Evolutionary conservation across 306 rosid species (phyloP).

Genomic region (Senna siamea): DNA sequence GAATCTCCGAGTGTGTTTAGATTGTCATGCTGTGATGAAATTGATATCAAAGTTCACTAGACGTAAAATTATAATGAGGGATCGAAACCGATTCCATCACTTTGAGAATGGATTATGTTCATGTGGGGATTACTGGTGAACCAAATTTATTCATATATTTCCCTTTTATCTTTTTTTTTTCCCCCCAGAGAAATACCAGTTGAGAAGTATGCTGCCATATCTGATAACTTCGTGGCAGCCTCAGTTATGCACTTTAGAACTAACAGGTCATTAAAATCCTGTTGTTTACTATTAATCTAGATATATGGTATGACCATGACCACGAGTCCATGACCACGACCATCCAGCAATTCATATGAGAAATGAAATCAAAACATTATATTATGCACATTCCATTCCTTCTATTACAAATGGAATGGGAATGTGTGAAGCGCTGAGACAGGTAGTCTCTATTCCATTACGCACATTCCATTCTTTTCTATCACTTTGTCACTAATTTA

Average conservation of each 20-base stretch:
- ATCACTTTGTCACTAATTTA: too few species aligned
- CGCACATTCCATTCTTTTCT: too few species aligned
- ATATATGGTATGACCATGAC: not conserved
- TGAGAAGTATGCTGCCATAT: not conserved
- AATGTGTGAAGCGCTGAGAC: too few species aligned
- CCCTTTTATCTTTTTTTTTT: not conserved
- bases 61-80: constrained; percentile 74
- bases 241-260: not conserved
- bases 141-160: not conserved
- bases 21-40: constrained; percentile 83
- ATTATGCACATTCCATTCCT: too few species aligned
- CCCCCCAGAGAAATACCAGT: not conserved
- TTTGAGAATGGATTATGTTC: constrained; percentile 76
- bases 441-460: too few species aligned
- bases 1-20: constrained; percentile 76
- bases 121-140: constrained; percentile 81
- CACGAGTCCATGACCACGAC: not conserved
- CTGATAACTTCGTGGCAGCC: not conserved
- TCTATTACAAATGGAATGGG: too few species aligned
- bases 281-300: not conserved
- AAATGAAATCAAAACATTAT: not conserved
- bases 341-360: not conserved
- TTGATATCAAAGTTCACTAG: constrained; percentile 64
- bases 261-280: not conserved
- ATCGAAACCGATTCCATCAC: constrained; percentile 80